Conservation (phyloP, 495 filamentous ascomycete genomes). For the Penicillium tannophilum region DNA sequence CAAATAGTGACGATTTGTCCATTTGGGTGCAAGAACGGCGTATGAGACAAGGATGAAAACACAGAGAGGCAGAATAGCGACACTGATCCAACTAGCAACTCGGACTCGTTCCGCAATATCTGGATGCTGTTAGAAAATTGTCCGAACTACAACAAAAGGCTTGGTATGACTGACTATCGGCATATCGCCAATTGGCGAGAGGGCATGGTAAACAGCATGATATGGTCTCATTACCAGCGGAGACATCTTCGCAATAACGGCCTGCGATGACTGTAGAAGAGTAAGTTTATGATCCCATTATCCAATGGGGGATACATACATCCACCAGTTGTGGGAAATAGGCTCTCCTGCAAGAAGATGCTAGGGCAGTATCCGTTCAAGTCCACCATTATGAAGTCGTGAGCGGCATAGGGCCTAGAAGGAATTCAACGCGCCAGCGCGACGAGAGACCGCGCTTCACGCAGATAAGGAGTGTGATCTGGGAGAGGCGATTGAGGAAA, state of each 20-base stretch:
- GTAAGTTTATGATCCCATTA: background rate
- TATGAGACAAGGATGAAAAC: constrained; percentile 82
- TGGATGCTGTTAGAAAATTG: constrained; percentile 28
- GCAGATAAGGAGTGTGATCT: constrained; percentile 13
- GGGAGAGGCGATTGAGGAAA: constrained; percentile 8
- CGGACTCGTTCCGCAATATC: constrained; percentile 65
- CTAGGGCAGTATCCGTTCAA: constrained; percentile 57
- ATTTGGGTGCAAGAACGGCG: constrained; percentile 80
- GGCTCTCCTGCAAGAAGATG: constrained; percentile 63
- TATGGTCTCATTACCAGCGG: constrained; percentile 17
- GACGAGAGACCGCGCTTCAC: constrained; percentile 24
- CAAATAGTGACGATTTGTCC: constrained; percentile 88
- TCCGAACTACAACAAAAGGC: background rate
- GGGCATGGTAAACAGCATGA: constrained; percentile 92
- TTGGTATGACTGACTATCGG: constrained; percentile 56
- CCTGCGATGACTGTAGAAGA: constrained; percentile 63
- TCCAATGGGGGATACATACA: constrained; percentile 48
- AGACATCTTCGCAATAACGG: constrained; percentile 61
- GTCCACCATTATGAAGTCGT: constrained; percentile 29
- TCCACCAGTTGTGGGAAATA: constrained; percentile 62
- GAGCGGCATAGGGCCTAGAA: constrained; percentile 17
- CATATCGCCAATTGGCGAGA: constrained; percentile 79
- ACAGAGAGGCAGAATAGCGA: constrained; percentile 69
- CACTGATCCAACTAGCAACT: constrained; percentile 76
- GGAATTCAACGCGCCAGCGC: constrained; percentile 32